phyloP scores from a whole-genome alignment of 192 early-diverging fungal species.

The Coemansia furcata region DNA sequence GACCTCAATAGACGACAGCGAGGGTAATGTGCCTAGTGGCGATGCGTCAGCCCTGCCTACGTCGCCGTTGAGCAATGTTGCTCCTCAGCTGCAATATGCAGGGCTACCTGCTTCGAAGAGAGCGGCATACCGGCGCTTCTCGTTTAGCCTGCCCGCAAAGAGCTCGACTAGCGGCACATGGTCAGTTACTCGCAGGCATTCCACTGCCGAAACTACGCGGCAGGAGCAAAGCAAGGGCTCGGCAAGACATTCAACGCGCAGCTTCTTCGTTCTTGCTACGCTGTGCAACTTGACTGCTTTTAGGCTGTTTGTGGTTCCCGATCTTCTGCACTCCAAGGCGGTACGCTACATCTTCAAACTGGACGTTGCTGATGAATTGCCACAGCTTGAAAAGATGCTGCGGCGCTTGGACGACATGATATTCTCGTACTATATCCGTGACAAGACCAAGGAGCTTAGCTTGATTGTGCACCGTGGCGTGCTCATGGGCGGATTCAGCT shows the following conservation, averaged over 20 bases:
- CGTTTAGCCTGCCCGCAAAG: constrained; percentile 34
- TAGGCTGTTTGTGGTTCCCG: constrained; percentile 68
- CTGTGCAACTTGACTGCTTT: constrained; percentile 82
- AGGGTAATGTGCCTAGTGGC: neutral
- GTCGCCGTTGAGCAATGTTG: neutral
- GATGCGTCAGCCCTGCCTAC: constrained; percentile 1
- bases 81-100: neutral
- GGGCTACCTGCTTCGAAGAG: constrained; percentile 26
- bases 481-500: constrained; percentile 84
- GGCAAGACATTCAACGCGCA: constrained; percentile 23
- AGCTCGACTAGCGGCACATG: neutral
- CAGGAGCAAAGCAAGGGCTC: constrained; percentile 11
- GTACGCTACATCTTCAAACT: constrained; percentile 58
- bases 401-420: constrained; percentile 78
- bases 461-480: constrained; percentile 78
- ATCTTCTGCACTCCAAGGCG: constrained; percentile 71
- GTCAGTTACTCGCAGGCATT: constrained; percentile 21
- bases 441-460: constrained; percentile 65
- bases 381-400: constrained; percentile 69
- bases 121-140: constrained; percentile 34
- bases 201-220: constrained; percentile 12
- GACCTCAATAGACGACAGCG: neutral
- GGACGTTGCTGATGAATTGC: constrained; percentile 54
- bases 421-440: constrained; percentile 83
- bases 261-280: constrained; percentile 64